Conservation (phyloP, 257 asterid genomes). For the Primulina tabacum region DNA sequence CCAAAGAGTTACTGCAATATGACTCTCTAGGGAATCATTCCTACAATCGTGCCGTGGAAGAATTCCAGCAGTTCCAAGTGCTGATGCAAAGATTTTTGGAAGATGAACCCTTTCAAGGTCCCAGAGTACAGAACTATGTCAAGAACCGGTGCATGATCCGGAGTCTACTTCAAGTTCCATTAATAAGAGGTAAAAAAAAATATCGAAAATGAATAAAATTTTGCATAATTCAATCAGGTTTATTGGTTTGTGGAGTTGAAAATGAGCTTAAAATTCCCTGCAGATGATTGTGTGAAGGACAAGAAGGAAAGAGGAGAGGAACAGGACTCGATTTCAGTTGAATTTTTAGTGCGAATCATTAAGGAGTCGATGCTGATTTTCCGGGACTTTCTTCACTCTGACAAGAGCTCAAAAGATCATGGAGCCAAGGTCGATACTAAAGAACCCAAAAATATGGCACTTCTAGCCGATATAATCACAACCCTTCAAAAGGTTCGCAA, state of each 20-base stretch:
- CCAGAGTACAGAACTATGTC: constrained; percentile 54
- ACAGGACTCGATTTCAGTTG: constrained; percentile 41
- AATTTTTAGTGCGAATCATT: constrained; percentile 38
- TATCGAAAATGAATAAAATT: neutral
- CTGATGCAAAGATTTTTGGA: constrained; percentile 71
- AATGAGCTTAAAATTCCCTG: constrained; percentile 11
- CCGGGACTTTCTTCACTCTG: constrained; percentile 62
- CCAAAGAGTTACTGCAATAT: constrained; percentile 41
- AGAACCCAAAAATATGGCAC: constrained; percentile 34
- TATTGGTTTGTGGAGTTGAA: neutral
- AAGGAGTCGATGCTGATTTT: constrained; percentile 56
- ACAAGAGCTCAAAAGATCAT: constrained; percentile 40
- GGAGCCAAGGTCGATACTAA: constrained; percentile 27
- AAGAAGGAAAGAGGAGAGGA: constrained; percentile 44
- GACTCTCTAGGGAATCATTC: constrained; percentile 39
- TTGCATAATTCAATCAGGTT: neutral
- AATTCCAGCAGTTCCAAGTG: constrained; percentile 77
- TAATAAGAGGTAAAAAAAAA: constrained; percentile 52
- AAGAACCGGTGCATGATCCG: constrained; percentile 52
- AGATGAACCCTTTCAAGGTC: constrained; percentile 70
- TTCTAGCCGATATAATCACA: constrained; percentile 36
- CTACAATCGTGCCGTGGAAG: constrained; percentile 62
- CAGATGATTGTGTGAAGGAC: constrained; percentile 66
- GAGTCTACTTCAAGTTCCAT: constrained; percentile 71
- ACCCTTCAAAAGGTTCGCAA: constrained; percentile 59